A percentile compares a stretch with the other conserved stretches of the same genome.
Evolutionary conservation across 495 filamentous ascomycete genomes (phyloP).

Genomic region (Aspergillus hancockii): DNA sequence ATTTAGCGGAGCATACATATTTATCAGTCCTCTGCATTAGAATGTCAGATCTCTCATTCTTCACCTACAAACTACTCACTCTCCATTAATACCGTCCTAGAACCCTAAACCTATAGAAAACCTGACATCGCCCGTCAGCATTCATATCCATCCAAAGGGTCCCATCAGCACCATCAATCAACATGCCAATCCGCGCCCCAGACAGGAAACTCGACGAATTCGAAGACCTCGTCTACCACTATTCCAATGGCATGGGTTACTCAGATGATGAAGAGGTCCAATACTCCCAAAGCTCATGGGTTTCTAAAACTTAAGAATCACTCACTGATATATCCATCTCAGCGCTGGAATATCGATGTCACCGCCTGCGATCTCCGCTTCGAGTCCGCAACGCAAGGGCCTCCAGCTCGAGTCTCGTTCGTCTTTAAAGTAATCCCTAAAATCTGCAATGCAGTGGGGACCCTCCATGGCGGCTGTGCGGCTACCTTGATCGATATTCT

Average conservation of each 20-base stretch:
- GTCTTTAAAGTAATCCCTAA: conserved; percentile 51
- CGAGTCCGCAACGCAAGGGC: conserved; percentile 40
- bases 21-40: no score
- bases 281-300: not conserved
- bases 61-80: not conserved
- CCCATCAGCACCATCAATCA: not conserved
- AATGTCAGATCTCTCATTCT: no score
- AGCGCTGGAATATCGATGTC: conserved; percentile 42
- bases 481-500: conserved; percentile 68
- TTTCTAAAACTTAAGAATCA: not conserved
- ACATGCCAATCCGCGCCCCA: conserved; percentile 19
- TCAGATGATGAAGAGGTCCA: conserved; percentile 4
- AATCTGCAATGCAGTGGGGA: conserved; percentile 60
- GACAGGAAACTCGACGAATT: conserved; percentile 34
- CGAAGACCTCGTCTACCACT: conserved; percentile 28
- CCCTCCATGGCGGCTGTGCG: conserved; percentile 70
- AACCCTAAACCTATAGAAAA: not conserved
- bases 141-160: not conserved
- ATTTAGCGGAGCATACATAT: not conserved
- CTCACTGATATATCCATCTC: not conserved
- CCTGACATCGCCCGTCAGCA: not conserved
- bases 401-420: conserved; percentile 37
- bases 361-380: conserved; percentile 38
- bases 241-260: not conserved
- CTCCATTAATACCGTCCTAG: not conserved